phyloP scores from a whole-genome alignment of 1,139 yeast species.

The Pichia sp. region DNA sequence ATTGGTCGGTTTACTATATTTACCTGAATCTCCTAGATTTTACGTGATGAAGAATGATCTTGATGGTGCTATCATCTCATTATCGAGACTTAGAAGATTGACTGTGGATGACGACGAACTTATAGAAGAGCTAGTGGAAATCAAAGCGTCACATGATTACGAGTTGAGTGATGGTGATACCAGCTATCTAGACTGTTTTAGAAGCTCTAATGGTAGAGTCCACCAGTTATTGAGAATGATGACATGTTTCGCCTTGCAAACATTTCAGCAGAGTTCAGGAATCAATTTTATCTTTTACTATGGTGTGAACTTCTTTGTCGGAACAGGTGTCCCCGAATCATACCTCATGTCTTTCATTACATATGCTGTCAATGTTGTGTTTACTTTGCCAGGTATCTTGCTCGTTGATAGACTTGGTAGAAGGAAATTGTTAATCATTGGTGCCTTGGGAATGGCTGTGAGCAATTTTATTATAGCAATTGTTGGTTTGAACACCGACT shows the following conservation, averaged over 20 bases:
- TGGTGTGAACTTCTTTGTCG: slow-evolving; percentile 66
- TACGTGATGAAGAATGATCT: slow-evolving; percentile 57
- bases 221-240: slow-evolving; percentile 57
- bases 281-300: slow-evolving; percentile 74
- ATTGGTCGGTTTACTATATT: slow-evolving; percentile 54
- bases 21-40: slow-evolving; percentile 74
- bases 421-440: slow-evolving; percentile 50
- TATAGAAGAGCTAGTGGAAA: slow-evolving; percentile 69
- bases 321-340: slow-evolving; percentile 51
- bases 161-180: slow-evolving; percentile 59
- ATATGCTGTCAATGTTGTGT: slow-evolving; percentile 62
- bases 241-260: slow-evolving; percentile 64
- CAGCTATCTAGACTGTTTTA: slow-evolving; percentile 53
- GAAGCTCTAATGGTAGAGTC: slow-evolving; percentile 57
- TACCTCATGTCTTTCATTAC: slow-evolving; percentile 65
- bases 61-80: slow-evolving; percentile 46
- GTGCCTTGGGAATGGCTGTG: slow-evolving; percentile 59
- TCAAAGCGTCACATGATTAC: slow-evolving; percentile 71
- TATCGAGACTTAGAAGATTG: slow-evolving; percentile 28
- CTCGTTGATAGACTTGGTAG: slow-evolving; percentile 65
- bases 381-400: slow-evolving; percentile 65
- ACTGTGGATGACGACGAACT: slow-evolving; percentile 51
- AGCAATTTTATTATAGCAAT: slow-evolving; percentile 60
- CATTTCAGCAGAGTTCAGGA: slow-evolving; percentile 71
- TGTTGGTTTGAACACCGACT: slow-evolving; percentile 48